Evolutionary conservation across 2,329 filamentous ascomycete species (phyloP).

Genomic region (Peltaster fructicola): DNA sequence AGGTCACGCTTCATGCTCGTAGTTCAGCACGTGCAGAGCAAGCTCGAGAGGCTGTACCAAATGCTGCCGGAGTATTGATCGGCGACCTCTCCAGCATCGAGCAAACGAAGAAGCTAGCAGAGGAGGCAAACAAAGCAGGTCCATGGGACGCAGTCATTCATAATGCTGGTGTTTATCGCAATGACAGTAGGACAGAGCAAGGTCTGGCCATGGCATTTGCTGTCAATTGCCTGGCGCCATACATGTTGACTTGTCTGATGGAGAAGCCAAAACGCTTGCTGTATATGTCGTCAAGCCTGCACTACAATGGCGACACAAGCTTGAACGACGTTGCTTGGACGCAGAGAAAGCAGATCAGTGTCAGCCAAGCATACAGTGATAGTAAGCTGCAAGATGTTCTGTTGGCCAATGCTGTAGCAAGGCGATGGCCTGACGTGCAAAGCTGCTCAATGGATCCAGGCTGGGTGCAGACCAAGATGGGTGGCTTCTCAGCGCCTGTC

Average conservation of each 20-base stretch:
- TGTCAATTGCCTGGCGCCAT: slow-evolving; percentile 41
- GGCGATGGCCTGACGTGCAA: slow-evolving; percentile 27
- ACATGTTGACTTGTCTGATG: slow-evolving; percentile 36
- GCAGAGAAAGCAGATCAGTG: slow-evolving; percentile 17
- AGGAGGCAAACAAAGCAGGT: slow-evolving; percentile 31
- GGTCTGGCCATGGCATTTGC: slow-evolving; percentile 33
- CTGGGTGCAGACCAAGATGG: slow-evolving; percentile 29
- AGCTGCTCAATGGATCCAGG: slow-evolving; percentile 31
- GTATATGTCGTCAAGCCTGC: slow-evolving; percentile 35
- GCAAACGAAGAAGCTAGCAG: slow-evolving; percentile 34
- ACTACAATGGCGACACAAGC: slow-evolving; percentile 29
- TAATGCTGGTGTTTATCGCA: slow-evolving; percentile 36
- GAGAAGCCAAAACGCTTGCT: slow-evolving; percentile 32
- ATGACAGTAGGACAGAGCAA: slow-evolving; percentile 26
- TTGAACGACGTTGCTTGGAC: slow-evolving; percentile 25
- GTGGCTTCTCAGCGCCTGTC: slow-evolving; percentile 27
- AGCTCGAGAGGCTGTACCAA: slow-evolving; percentile 30
- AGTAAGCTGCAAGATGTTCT: slow-evolving; percentile 40
- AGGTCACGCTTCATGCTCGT: slow-evolving; percentile 39
- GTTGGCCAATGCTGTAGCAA: slow-evolving; percentile 36
- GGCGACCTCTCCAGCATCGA: slow-evolving; percentile 35
- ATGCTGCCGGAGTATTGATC: slow-evolving; percentile 32
- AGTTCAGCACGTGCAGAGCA: slow-evolving; percentile 36
- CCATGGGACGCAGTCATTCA: slow-evolving; percentile 39
- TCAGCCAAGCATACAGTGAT: slow-evolving; percentile 31